Evolutionary conservation across 345 rosid species (phyloP).

Genomic region (Brassica juncea): DNA sequence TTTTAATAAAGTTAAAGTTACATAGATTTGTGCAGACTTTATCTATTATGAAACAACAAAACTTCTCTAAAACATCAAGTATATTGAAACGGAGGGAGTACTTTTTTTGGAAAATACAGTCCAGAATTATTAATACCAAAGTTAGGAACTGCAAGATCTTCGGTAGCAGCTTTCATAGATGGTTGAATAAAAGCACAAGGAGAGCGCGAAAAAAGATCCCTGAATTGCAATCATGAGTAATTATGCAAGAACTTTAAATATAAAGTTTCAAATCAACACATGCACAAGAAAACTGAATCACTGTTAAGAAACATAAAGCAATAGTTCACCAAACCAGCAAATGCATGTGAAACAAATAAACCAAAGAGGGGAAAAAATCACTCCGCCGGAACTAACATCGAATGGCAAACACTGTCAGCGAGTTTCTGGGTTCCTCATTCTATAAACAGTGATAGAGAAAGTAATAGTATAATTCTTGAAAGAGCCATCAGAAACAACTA

Average conservation of each 20-base stretch:
- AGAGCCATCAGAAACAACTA: slow-evolving; percentile 15
- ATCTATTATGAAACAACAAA: too few species aligned
- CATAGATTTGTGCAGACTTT: too few species aligned
- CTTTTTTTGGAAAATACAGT: background rate
- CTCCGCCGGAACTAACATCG: background rate
- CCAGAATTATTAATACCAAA: slow-evolving; percentile 58
- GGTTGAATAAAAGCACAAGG: slow-evolving; percentile 94
- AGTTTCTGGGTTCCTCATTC: background rate
- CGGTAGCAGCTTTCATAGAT: slow-evolving; percentile 59
- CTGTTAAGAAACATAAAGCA: background rate
- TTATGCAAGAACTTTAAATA: slow-evolving; percentile 9
- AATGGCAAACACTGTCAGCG: slow-evolving; percentile 16
- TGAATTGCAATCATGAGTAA: slow-evolving; percentile 47
- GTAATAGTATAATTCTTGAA: background rate
- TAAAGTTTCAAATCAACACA: slow-evolving; percentile 5
- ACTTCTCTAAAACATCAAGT: too few species aligned
- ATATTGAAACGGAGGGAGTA: too few species aligned
- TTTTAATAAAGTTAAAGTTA: too few species aligned
- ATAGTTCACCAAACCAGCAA: slow-evolving; percentile 8
- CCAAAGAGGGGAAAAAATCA: slow-evolving; percentile 7
- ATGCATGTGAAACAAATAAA: slow-evolving; percentile 5
- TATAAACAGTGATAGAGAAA: background rate
- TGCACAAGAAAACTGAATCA: background rate
- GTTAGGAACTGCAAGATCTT: slow-evolving; percentile 57
- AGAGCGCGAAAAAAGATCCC: slow-evolving; percentile 92